phyloP scores from a whole-genome alignment of 108 stramenopile genomes.

The Discostella stelligeroides region DNA sequence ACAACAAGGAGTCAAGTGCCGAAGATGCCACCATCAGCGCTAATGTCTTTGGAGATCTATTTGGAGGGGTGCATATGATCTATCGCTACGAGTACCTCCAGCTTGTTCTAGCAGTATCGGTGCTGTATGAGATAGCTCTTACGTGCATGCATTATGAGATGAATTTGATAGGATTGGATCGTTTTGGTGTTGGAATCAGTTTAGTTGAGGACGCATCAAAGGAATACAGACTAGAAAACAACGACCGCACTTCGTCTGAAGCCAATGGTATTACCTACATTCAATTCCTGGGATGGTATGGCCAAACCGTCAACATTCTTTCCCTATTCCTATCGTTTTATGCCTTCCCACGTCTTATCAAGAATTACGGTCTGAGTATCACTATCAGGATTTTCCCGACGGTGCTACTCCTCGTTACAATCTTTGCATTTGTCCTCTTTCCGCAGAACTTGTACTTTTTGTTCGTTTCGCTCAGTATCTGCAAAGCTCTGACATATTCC shows the following conservation, averaged over 20 bases:
- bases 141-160: constrained; percentile 97
- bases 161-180: constrained; percentile 89
- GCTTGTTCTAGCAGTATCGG: constrained; percentile 91
- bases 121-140: constrained; percentile 93
- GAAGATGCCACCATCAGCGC: neutral
- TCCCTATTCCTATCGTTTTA: constrained; percentile 81
- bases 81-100: constrained; percentile 87
- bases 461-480: constrained; percentile 78
- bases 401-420: constrained; percentile 66
- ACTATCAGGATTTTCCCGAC: constrained; percentile 89
- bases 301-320: constrained; percentile 86
- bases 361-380: constrained; percentile 66
- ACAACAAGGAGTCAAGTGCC: neutral
- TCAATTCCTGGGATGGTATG: constrained; percentile 91
- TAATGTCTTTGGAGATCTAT: constrained; percentile 43
- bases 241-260: neutral
- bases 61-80: constrained; percentile 80
- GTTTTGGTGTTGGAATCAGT: constrained; percentile 63
- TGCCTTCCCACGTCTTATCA: constrained; percentile 82
- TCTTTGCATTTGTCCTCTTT: constrained; percentile 74
- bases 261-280: constrained; percentile 60
- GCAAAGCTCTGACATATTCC: constrained; percentile 93
- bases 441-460: constrained; percentile 79
- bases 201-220: constrained; percentile 36
- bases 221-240: neutral